Evolutionary conservation across 2,329 filamentous ascomycete genomes (phyloP).

Genomic region (Phialophora tarda): DNA sequence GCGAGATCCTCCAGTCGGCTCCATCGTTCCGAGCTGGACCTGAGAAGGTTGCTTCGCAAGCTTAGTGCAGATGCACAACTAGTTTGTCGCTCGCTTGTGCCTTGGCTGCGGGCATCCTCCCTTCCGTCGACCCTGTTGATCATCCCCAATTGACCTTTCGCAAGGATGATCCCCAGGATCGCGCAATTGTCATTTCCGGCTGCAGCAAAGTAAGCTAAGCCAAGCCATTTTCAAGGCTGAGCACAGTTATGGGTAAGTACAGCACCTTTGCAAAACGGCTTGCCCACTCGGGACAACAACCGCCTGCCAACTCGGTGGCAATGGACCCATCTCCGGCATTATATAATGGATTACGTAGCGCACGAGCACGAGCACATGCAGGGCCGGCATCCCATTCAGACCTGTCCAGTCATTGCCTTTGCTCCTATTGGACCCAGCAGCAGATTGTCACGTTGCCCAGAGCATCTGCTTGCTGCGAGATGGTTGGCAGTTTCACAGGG

Average conservation of each 20-base stretch:
- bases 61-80: conserved; percentile 9
- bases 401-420: neutral
- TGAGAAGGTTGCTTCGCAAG: neutral
- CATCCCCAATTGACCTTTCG: neutral
- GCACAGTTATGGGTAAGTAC: neutral
- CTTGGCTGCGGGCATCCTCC: neutral
- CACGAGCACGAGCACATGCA: neutral
- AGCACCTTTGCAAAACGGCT: neutral
- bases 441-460: neutral
- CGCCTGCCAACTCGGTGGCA: neutral
- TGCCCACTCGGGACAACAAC: neutral
- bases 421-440: neutral
- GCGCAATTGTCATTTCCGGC: neutral
- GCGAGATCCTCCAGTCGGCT: conserved; percentile 4
- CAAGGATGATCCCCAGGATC: neutral
- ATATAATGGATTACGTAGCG: conserved; percentile 6
- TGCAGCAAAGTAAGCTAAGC: conserved; percentile 13
- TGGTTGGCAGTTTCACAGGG: neutral
- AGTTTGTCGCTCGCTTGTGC: neutral
- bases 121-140: neutral
- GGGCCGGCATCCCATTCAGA: neutral
- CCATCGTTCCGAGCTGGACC: neutral
- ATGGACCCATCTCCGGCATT: conserved; percentile 6
- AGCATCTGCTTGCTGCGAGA: neutral
- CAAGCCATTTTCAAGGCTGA: neutral